A percentile compares a stretch with the other conserved stretches of the same genome.
phyloP scores from a whole-genome alignment of 1,284 basidiomycete species.

The Singerocomus inundabilis region DNA sequence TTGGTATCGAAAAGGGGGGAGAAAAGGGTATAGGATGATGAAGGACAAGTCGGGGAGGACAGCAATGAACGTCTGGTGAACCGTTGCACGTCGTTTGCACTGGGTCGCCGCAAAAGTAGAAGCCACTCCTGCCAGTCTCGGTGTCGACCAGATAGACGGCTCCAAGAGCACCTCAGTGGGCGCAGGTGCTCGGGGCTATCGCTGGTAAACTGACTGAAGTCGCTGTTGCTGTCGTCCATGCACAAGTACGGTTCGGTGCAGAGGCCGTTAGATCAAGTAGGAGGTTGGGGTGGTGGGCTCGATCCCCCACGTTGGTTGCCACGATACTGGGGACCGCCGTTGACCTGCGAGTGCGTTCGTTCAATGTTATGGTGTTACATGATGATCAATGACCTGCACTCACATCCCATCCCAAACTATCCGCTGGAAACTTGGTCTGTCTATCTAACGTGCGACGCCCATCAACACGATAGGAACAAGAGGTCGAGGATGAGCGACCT shows the following conservation, averaged over 20 bases:
- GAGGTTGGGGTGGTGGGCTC: not conserved
- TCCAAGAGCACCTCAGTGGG: not conserved
- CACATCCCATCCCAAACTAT: not conserved
- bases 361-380: not conserved
- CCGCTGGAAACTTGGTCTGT: not conserved
- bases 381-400: not conserved
- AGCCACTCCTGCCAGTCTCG: not conserved
- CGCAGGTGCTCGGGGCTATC: not conserved
- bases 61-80: not conserved
- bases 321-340: not conserved
- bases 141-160: not conserved
- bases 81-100: not conserved
- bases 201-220: not conserved
- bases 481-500: not conserved
- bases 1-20: not conserved
- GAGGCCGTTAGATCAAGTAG: not conserved
- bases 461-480: not conserved
- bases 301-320: conserved; percentile 2
- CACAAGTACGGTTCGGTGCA: not conserved
- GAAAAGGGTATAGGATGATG: conserved; percentile 12
- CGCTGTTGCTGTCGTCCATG: not conserved
- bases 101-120: not conserved
- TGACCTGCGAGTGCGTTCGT: not conserved
- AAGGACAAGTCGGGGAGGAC: not conserved
- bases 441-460: not conserved